Percentiles rank a stretch among this genome's conserved stretches.
phyloP scores from a whole-genome alignment of 225 moss, liverwort and hornwort genomes.

The Marchantia paleacea region DNA sequence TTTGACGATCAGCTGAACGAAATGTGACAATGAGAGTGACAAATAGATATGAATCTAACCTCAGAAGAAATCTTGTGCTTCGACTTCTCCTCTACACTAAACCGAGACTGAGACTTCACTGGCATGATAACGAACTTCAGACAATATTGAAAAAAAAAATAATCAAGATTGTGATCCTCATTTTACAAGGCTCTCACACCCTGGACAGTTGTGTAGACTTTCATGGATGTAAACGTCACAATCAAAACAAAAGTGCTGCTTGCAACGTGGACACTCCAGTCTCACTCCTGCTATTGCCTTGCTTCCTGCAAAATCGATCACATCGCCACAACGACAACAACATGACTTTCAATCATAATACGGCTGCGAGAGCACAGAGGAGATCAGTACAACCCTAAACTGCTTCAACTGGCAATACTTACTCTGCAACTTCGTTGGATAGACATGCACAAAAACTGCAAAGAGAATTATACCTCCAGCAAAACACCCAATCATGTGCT shows the following conservation, averaged over 20 bases:
- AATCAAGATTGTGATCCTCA: background rate
- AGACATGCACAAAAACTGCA: background rate
- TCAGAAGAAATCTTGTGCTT: slow-evolving; percentile 5
- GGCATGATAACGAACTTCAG: background rate
- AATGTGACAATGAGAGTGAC: background rate
- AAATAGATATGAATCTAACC: background rate
- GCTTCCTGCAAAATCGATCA: slow-evolving; percentile 54
- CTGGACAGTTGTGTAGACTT: slow-evolving; percentile 99
- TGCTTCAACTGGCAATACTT: background rate
- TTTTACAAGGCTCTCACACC: slow-evolving; percentile 75
- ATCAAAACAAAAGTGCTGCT: slow-evolving; percentile 96
- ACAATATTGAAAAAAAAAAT: background rate
- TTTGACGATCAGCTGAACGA: background rate
- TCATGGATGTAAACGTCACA: slow-evolving; percentile 96
- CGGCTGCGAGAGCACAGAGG: background rate
- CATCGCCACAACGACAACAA: background rate
- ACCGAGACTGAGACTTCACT: background rate
- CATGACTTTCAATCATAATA: background rate
- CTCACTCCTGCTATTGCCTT: slow-evolving; percentile 82
- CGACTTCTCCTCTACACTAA: background rate
- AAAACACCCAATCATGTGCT: background rate
- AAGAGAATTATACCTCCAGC: background rate
- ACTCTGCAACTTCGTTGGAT: too few relatives aligned
- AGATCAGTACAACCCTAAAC: background rate
- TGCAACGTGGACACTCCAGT: slow-evolving; percentile 86